These are phyloP conservation scores for Colletotrichum tropicicola DNA, from an alignment of 2,329 filamentous ascomycete species.

Conservation along the genomic window DNA sequence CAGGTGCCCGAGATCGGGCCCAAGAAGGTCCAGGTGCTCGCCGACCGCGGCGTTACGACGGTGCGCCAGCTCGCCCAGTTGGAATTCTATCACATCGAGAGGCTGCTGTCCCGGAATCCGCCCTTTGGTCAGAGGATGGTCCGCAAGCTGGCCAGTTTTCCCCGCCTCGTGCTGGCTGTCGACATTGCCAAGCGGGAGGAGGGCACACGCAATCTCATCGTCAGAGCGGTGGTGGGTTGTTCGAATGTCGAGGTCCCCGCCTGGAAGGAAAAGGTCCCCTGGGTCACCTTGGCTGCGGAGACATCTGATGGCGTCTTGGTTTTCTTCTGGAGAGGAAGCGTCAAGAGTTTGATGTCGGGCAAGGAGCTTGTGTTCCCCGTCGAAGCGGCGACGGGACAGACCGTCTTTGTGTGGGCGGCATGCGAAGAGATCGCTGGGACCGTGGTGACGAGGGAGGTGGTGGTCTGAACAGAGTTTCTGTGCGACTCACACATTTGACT, in stretches of 20 bases:
- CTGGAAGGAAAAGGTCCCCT: conserved; percentile 73
- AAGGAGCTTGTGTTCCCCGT: conserved; percentile 65
- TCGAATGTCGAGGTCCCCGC: conserved; percentile 68
- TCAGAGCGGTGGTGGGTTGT: conserved; percentile 76
- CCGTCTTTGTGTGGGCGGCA: conserved; percentile 74
- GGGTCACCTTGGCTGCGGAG: conserved; percentile 79
- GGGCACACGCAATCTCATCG: conserved; percentile 47
- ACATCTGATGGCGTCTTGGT: conserved; percentile 73
- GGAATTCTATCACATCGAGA: conserved; percentile 79
- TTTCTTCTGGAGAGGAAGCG: conserved; percentile 73
- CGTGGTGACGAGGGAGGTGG: conserved; percentile 38
- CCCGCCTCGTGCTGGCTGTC: conserved; percentile 57
- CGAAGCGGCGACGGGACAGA: conserved; percentile 60
- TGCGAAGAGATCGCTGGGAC: conserved; percentile 86
- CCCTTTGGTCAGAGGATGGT: conserved; percentile 81
- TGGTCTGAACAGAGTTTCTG: neutral
- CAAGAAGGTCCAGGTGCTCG: conserved; percentile 78
- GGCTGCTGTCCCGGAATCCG: conserved; percentile 79
- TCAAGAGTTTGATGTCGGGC: conserved; percentile 69
- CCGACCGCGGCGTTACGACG: conserved; percentile 73
- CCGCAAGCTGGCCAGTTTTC: conserved; percentile 74
- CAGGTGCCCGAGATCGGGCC: conserved; percentile 84
- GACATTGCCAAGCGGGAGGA: conserved; percentile 44
- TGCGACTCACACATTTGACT: too few species aligned
- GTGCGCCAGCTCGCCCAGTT: conserved; percentile 75